phyloP scores from a whole-genome alignment of 108 stramenopile genomes.

The Discostella pseudostelligera region DNA sequence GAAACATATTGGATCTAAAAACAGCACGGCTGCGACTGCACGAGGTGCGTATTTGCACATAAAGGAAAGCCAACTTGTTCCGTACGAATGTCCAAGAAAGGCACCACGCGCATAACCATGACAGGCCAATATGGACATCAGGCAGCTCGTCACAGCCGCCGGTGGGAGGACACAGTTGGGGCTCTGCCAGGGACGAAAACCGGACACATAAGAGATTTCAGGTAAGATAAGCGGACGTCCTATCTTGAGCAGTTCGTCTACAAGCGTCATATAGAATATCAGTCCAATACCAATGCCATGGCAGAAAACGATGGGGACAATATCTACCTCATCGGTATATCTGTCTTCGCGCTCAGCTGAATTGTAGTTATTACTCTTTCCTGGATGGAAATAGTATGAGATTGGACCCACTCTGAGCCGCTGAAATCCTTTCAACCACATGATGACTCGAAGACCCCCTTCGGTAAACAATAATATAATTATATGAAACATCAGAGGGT shows the following conservation, averaged over 20 bases:
- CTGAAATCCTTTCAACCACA: slow-evolving; percentile 71
- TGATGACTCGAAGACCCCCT: slow-evolving; percentile 60
- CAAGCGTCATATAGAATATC: slow-evolving; percentile 67
- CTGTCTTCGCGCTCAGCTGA: slow-evolving; percentile 21
- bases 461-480: slow-evolving; percentile 66
- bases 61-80: slow-evolving; percentile 33
- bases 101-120: slow-evolving; percentile 67
- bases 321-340: slow-evolving; percentile 27
- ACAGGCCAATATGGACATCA: slow-evolving; percentile 79
- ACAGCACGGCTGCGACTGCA: slow-evolving; percentile 66
- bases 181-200: slow-evolving; percentile 82
- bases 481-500: slow-evolving; percentile 73
- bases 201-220: slow-evolving; percentile 80
- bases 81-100: slow-evolving; percentile 85
- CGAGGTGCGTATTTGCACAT: slow-evolving; percentile 77
- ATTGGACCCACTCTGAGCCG: slow-evolving; percentile 64
- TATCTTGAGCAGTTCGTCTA: slow-evolving; percentile 63
- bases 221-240: slow-evolving; percentile 77
- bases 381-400: slow-evolving; percentile 79
- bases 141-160: slow-evolving; percentile 63
- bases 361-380: slow-evolving; percentile 26
- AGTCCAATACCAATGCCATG: slow-evolving; percentile 89
- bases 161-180: slow-evolving; percentile 72
- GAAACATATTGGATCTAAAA: slow-evolving; percentile 88
- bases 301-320: slow-evolving; percentile 73